Base-by-base conservation (phyloP, 1,284 basidiomycete species). In the Agaricales sp. region DNA sequence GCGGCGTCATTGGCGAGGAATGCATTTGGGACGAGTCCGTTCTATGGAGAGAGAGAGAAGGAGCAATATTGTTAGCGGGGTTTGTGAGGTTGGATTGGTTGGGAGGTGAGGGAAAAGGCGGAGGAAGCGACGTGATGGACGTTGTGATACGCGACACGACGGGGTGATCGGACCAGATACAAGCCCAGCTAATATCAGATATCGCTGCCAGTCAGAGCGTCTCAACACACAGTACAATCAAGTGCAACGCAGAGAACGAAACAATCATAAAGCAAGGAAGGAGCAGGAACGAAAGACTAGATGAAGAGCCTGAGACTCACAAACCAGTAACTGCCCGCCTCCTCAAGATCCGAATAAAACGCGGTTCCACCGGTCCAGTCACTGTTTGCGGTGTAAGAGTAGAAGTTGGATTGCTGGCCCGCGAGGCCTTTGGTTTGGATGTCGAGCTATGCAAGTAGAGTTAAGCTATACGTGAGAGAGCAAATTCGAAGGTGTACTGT, bases 161-260 rank as follows among this genome's bases (percentile, higher is more conserved):
- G n/a, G n/a, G n/a, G n/a, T n/a, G n/a, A n/a, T n/a, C n/a, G n/a
- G n/a, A n/a, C n/a, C n/a, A n/a, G n/a, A n/a, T n/a, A n/a, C n/a
- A n/a, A n/a, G n/a, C 77, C 76, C 75, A 78, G 54, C 77, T 78
- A 55, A 73, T 77, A 46, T 75, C 75, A 52, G 75, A 75, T 77
- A 49, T 20, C 25, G 50, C 1, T 38, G 46, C 4, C 46, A 46
- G 30, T 11, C 8, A 35, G 30, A n/a, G n/a, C n/a, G n/a, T n/a
- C n/a, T n/a, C n/a, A n/a, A n/a, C n/a, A 35, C 30, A 35, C 8
- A 8, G 30, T 11, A 18, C 19, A 45, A 47, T 20, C 46, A 12
- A 25, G 45, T 13, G 24, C 12, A 3, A 22, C 26, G n/a, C 38
- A 41, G 23, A 50, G 35, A 35, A 48, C 16, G 47, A 13, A 20